Percentiles rank a stretch among this genome's conserved stretches.
These are phyloP conservation scores for Myriosclerotinia scirpicola DNA, from an alignment of 2,329 filamentous ascomycete genomes.

Conservation along the genomic window DNA sequence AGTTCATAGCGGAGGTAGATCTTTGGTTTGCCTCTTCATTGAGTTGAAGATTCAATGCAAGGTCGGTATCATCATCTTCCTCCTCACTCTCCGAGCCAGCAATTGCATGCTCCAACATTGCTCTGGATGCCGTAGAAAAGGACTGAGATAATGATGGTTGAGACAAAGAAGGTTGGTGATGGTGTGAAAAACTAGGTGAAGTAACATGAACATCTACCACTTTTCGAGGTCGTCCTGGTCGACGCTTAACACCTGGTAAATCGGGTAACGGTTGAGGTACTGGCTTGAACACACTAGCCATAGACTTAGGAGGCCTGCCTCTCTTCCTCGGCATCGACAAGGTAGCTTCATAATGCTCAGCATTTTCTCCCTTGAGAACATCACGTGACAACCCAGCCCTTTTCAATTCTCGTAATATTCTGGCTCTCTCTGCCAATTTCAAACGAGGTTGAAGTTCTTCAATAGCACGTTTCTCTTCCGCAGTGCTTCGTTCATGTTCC, in stretches of 20 bases:
- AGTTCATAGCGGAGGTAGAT: slow-evolving; percentile 15
- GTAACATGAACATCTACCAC: slow-evolving; percentile 4
- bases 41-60: slow-evolving; percentile 28
- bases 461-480: slow-evolving; percentile 22
- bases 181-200: slow-evolving; percentile 5
- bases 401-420: slow-evolving; percentile 19
- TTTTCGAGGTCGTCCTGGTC: slow-evolving; percentile 18
- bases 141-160: slow-evolving; percentile 34
- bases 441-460: slow-evolving; percentile 24
- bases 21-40: slow-evolving; percentile 16
- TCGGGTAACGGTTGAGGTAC: background rate
- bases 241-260: slow-evolving; percentile 7
- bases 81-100: slow-evolving; percentile 25
- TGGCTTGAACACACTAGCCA: slow-evolving; percentile 18
- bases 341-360: slow-evolving; percentile 7
- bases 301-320: slow-evolving; percentile 22
- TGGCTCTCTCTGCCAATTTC: slow-evolving; percentile 23
- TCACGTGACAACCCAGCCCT: slow-evolving; percentile 21
- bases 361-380: slow-evolving; percentile 15
- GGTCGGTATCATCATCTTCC: slow-evolving; percentile 28
- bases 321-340: slow-evolving; percentile 22
- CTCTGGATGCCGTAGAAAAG: slow-evolving; percentile 30
- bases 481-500: slow-evolving; percentile 46
- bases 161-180: slow-evolving; percentile 22
- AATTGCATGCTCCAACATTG: slow-evolving; percentile 24